A percentile compares a stretch with the other conserved stretches of the same genome.
phyloP scores from a whole-genome alignment of 2,329 filamentous ascomycete genomes.

The Alternaria sp. region DNA sequence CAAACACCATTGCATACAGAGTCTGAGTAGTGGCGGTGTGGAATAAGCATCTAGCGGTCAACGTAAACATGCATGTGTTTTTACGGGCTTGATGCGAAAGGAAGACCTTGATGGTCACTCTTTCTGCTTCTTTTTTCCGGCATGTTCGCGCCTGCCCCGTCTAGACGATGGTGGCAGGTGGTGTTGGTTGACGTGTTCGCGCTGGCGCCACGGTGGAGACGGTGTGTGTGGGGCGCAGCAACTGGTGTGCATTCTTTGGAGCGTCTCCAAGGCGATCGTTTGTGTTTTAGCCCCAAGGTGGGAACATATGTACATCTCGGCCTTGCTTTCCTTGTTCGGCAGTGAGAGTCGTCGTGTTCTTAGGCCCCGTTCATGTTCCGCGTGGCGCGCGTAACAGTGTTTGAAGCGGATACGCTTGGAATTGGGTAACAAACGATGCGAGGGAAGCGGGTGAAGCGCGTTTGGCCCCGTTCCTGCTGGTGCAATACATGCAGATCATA shows the following conservation, averaged over 20 bases:
- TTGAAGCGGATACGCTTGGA: neutral
- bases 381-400: neutral
- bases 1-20: too few species aligned
- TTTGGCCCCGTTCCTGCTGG: neutral
- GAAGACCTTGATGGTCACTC: neutral
- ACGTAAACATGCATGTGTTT: neutral
- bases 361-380: too few species aligned
- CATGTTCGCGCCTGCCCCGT: conserved; percentile 1
- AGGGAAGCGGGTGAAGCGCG: conserved; percentile 2
- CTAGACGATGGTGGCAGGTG: neutral
- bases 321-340: too few species aligned
- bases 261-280: neutral
- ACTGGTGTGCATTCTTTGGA: neutral
- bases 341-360: neutral
- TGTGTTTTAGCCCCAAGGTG: too few species aligned
- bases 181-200: conserved; percentile 4
- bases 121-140: neutral
- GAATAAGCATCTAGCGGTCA: neutral
- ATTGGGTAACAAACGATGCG: neutral
- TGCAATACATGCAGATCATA: too few species aligned
- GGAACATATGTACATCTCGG: too few species aligned
- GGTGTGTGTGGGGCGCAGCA: conserved; percentile 14
- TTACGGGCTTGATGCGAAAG: too few species aligned
- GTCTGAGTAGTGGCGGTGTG: conserved; percentile 4
- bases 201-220: conserved; percentile 5